Evolutionary conservation across 2,329 filamentous ascomycete species (phyloP).

Genomic region (Dactylellina sp.): DNA sequence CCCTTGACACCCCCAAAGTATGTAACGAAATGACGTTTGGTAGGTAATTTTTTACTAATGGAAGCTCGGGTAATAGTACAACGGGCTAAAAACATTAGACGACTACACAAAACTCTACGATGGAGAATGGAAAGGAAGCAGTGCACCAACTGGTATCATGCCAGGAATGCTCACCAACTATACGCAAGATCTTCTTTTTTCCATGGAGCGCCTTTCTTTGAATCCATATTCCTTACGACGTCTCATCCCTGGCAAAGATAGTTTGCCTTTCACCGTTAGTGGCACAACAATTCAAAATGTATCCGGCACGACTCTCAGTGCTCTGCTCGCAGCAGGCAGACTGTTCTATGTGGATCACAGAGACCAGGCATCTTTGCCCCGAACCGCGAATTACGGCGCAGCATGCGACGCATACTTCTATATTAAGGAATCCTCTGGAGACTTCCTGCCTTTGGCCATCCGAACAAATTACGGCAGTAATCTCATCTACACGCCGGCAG

Average conservation of each 20-base stretch:
- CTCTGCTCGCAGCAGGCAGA: conserved; percentile 63
- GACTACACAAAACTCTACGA: conserved; percentile 66
- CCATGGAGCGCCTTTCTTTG: conserved; percentile 66
- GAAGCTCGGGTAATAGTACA: conserved; percentile 57
- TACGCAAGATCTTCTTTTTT: conserved; percentile 67
- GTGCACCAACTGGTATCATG: conserved; percentile 63
- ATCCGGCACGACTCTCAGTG: conserved; percentile 61
- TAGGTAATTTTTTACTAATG: not conserved
- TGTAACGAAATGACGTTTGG: not conserved
- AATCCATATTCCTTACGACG: conserved; percentile 65
- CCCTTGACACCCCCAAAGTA: conserved; percentile 8
- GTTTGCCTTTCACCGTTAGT: conserved; percentile 64
- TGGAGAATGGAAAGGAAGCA: conserved; percentile 63
- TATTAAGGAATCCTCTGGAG: conserved; percentile 59
- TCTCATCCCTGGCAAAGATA: conserved; percentile 61
- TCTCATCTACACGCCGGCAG: conserved; percentile 67
- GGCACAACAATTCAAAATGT: conserved; percentile 61
- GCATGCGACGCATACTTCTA: conserved; percentile 68
- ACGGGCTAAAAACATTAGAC: conserved; percentile 61
- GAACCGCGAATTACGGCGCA: conserved; percentile 63
- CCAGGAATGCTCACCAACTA: conserved; percentile 65
- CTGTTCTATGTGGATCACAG: conserved; percentile 66
- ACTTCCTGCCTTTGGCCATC: conserved; percentile 68
- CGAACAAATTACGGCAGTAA: conserved; percentile 65
- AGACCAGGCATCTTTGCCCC: conserved; percentile 62